Base-by-base conservation (phyloP, 768 basidiomycete genomes). In the Grammothele lineata region DNA sequence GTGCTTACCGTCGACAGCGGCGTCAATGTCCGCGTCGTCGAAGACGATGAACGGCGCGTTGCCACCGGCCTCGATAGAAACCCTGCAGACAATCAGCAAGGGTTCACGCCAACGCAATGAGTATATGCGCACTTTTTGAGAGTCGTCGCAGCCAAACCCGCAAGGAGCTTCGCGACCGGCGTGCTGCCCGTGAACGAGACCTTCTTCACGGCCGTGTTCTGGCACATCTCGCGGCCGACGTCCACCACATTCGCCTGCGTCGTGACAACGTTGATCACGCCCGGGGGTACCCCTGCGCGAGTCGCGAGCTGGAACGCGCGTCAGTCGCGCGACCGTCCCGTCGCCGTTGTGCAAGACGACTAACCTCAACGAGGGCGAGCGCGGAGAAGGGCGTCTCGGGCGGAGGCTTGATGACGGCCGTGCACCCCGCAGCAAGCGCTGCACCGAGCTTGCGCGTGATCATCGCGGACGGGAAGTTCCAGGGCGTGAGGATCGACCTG, bases 41-140 rank as follows among this genome's bases (percentile, higher is more conserved):
- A 99, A 98, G 6, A 99, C 88, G 56, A 98, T 96, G 66, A 99
- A 93, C 0, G 95, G 88, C 0, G 94, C 83, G 56, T 98, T 98
- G 23, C 96, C 95, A 12, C 93, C 92, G 23, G 92, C 88, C 68
- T 95, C 92, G 30, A 92, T 66, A 2, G 91, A 91, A 9, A 82
- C 62, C 53, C 81, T 72, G 54, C 19, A 37, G n/a, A n/a, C n/a
- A n/a, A n/a, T n/a, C n/a, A n/a, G n/a, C n/a, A n/a, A n/a, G n/a
- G n/a, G n/a, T n/a, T n/a, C n/a, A n/a, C n/a, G n/a, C n/a, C n/a
- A n/a, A n/a, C n/a, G n/a, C n/a, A n/a, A 34, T 2, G 5, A 5
- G 5, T n/a, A 59, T 77, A 4, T 25, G 14, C 27, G 14, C 27
- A 89, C 89, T 91, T 92, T 66, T 93, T 93, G 57, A 93, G 57